Conservation (phyloP, 768 basidiomycete species). For the Leccinum olivaceopallidum region DNA sequence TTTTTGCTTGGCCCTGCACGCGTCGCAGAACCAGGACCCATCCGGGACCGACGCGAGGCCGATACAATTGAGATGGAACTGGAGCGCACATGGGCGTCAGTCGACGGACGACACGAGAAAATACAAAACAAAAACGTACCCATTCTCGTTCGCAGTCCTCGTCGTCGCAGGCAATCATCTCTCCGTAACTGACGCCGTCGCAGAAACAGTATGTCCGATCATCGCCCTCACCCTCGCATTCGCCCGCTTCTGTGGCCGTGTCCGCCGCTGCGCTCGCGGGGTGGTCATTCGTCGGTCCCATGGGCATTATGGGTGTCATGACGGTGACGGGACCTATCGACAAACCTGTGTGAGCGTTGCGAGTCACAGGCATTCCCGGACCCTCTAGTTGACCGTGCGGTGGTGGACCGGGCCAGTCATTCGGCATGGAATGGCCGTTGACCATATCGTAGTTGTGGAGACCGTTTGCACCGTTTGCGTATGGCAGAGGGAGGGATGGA, state of each 20-base stretch:
- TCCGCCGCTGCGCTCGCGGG: slow-evolving; percentile 39
- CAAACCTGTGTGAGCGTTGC: slow-evolving; percentile 34
- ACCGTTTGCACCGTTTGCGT: slow-evolving; percentile 37
- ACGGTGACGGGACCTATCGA: slow-evolving; percentile 27
- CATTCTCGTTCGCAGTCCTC: slow-evolving; percentile 81
- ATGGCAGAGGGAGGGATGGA: slow-evolving; percentile 53
- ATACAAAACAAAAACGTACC: slow-evolving; percentile 49
- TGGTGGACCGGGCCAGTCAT: slow-evolving; percentile 51
- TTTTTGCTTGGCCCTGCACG: slow-evolving; percentile 57
- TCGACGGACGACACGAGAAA: not conserved
- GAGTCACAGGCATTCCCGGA: slow-evolving; percentile 73
- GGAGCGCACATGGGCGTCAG: slow-evolving; percentile 8
- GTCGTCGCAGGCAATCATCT: slow-evolving; percentile 95
- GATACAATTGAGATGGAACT: slow-evolving; percentile 84
- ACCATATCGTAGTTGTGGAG: slow-evolving; percentile 42
- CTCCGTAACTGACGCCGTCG: slow-evolving; percentile 80
- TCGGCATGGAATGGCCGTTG: slow-evolving; percentile 35
- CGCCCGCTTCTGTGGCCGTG: slow-evolving; percentile 46
- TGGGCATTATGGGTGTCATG: slow-evolving; percentile 25
- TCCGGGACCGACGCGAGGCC: slow-evolving; percentile 65
- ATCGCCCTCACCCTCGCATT: slow-evolving; percentile 55
- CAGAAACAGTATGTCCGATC: slow-evolving; percentile 84
- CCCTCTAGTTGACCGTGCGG: slow-evolving; percentile 65
- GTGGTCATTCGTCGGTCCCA: slow-evolving; percentile 32
- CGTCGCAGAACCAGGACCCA: slow-evolving; percentile 76